Conservation (phyloP, 768 basidiomycete species). For the Boletus huronensis region DNA sequence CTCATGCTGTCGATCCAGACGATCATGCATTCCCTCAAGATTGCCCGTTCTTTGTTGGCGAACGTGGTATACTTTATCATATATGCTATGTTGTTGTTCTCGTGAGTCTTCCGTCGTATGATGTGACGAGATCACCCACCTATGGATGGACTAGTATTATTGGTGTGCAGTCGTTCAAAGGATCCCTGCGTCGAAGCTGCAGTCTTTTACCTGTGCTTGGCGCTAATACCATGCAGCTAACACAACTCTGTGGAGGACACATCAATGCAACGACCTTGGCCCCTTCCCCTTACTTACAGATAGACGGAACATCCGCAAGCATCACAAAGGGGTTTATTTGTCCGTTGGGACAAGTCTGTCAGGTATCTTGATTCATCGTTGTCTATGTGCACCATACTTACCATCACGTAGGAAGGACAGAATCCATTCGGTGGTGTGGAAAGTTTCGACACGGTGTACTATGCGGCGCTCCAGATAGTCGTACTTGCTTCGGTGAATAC, state of each 20-base stretch:
- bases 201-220: constrained; percentile 53
- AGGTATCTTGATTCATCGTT: constrained; percentile 39
- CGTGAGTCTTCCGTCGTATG: constrained; percentile 43
- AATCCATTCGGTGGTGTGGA: constrained; percentile 67
- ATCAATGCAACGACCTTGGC: constrained; percentile 58
- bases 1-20: constrained; percentile 40
- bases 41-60: constrained; percentile 83
- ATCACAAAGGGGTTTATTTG: constrained; percentile 83
- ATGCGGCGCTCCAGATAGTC: constrained; percentile 76
- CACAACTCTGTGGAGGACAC: constrained; percentile 78
- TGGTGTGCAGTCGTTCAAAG: constrained; percentile 91
- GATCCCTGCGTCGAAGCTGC: constrained; percentile 70
- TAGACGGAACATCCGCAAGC: constrained; percentile 36
- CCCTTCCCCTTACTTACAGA: constrained; percentile 39
- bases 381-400: neutral
- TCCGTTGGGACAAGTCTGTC: constrained; percentile 80
- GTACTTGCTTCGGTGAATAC: constrained; percentile 78
- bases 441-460: constrained; percentile 89
- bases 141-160: constrained; percentile 54
- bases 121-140: neutral
- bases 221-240: constrained; percentile 43
- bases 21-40: constrained; percentile 90
- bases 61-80: constrained; percentile 89
- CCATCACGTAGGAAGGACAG: constrained; percentile 44
- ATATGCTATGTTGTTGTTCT: constrained; percentile 87